These are phyloP conservation scores for Colletotrichum somersetense DNA, from an alignment of 2,329 filamentous ascomycete species.

Conservation along the genomic window DNA sequence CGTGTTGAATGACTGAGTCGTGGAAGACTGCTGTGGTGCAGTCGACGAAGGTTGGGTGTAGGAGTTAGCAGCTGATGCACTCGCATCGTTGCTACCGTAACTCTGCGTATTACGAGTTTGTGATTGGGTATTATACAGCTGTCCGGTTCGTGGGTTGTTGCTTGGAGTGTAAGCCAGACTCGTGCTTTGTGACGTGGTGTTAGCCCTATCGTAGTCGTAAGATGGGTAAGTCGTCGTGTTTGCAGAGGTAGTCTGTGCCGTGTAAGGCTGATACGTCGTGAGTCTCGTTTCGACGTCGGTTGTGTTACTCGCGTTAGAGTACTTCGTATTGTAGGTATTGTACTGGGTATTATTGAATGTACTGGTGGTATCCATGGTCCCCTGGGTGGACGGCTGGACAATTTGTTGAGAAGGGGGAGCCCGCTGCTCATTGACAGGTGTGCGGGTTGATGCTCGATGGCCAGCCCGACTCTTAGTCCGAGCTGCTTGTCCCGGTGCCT, in stretches of 20 bases:
- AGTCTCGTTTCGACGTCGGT: conserved; percentile 17
- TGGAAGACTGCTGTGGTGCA: conserved; percentile 46
- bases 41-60: conserved; percentile 37
- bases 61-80: conserved; percentile 2
- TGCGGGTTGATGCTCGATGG: conserved; percentile 50
- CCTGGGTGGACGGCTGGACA: conserved; percentile 53
- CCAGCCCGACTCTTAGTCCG: conserved; percentile 52
- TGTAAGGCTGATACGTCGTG: conserved; percentile 38
- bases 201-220: conserved; percentile 49
- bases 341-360: conserved; percentile 43
- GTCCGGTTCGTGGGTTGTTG: conserved; percentile 43
- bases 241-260: conserved; percentile 36
- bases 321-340: conserved; percentile 44
- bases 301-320: conserved; percentile 30
- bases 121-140: conserved; percentile 26
- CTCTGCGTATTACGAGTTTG: conserved; percentile 16
- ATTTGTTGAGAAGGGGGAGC: conserved; percentile 44
- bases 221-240: conserved; percentile 42
- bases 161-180: conserved; percentile 35
- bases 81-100: neutral
- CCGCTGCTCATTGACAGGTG: conserved; percentile 46
- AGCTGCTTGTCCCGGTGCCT: conserved; percentile 43
- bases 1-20: conserved; percentile 46
- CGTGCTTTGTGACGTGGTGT: conserved; percentile 43
- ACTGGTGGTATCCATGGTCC: conserved; percentile 35